phyloP scores from a whole-genome alignment of 768 basidiomycete genomes.

The Termitomyces sp. region DNA sequence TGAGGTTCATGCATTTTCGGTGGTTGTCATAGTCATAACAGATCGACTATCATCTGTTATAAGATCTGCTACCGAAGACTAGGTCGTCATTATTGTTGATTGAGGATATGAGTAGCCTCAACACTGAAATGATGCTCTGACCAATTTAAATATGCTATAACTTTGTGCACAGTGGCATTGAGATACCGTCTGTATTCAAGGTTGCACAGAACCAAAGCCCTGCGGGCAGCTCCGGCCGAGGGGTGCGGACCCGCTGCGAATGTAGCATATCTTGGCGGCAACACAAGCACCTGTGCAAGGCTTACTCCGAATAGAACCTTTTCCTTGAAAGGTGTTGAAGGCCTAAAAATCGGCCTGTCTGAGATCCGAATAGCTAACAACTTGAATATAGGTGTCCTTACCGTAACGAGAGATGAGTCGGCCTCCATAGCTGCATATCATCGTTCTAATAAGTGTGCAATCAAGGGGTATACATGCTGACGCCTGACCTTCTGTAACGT shows the following conservation, averaged over 20 bases:
- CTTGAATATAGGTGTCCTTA: slow-evolving; percentile 28
- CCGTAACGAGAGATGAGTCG: slow-evolving; percentile 55
- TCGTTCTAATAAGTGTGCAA: background rate
- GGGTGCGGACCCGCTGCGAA: slow-evolving; percentile 67
- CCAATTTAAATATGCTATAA: no score
- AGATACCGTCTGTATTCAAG: slow-evolving; percentile 9
- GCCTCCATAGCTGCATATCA: slow-evolving; percentile 49
- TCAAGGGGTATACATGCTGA: background rate
- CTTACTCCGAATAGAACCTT: slow-evolving; percentile 50
- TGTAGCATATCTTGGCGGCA: slow-evolving; percentile 72
- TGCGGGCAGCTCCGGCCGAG: slow-evolving; percentile 58
- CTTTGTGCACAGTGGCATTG: no score
- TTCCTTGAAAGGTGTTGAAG: slow-evolving; percentile 73
- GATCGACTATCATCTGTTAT: no score
- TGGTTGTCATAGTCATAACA: background rate
- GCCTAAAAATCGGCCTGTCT: slow-evolving; percentile 29
- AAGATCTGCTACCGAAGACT: no score
- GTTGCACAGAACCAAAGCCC: slow-evolving; percentile 59
- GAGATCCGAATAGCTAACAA: background rate
- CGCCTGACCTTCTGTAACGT: slow-evolving; percentile 60
- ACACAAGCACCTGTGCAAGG: slow-evolving; percentile 60
- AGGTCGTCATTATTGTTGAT: no score
- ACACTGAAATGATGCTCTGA: background rate
- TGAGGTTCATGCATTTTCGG: background rate
- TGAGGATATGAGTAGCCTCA: background rate